Evolutionary conservation across 352 stramenopile genomes (phyloP).

Genomic region (Phytophthora multivora): DNA sequence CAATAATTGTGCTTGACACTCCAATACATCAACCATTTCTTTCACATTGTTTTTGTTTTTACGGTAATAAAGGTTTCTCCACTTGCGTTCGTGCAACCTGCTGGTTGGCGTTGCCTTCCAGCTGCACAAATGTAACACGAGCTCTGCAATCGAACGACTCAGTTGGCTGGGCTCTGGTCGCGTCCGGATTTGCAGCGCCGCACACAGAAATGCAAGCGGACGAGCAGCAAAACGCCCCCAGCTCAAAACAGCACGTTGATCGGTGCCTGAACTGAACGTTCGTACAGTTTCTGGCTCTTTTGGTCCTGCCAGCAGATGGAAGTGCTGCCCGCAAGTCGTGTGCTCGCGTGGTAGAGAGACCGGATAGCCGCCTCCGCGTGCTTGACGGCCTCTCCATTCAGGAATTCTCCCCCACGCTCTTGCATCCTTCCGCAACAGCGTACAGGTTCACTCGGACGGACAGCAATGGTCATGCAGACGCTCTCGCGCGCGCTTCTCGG

Average conservation of each 20-base stretch:
- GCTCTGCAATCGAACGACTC: slow-evolving; percentile 26
- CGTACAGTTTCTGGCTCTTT: slow-evolving; percentile 25
- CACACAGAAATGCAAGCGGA: slow-evolving; percentile 24
- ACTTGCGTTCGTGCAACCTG: slow-evolving; percentile 7
- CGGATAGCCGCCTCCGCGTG: neutral
- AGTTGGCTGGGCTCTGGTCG: slow-evolving; percentile 24
- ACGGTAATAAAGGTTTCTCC: too few species aligned
- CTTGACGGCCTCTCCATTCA: slow-evolving; percentile 27
- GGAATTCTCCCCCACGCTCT: slow-evolving; percentile 39
- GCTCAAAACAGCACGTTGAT: slow-evolving; percentile 5
- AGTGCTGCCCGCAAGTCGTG: slow-evolving; percentile 21
- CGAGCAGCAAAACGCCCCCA: slow-evolving; percentile 29
- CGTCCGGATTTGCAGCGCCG: slow-evolving; percentile 15
- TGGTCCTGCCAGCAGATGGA: slow-evolving; percentile 18
- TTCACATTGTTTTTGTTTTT: too few species aligned
- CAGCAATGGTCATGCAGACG: slow-evolving; percentile 40
- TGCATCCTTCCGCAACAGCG: slow-evolving; percentile 33
- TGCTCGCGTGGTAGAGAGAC: slow-evolving; percentile 33
- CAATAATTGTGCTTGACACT: neutral
- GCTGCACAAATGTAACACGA: slow-evolving; percentile 2
- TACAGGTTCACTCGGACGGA: slow-evolving; percentile 10
- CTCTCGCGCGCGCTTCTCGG: slow-evolving; percentile 33
- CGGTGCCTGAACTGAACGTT: slow-evolving; percentile 11
- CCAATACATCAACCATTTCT: neutral
- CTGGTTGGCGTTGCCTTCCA: slow-evolving; percentile 5